phyloP scores from a whole-genome alignment of 2,329 filamentous ascomycete species.

The Plenodomus tracheiphilus region DNA sequence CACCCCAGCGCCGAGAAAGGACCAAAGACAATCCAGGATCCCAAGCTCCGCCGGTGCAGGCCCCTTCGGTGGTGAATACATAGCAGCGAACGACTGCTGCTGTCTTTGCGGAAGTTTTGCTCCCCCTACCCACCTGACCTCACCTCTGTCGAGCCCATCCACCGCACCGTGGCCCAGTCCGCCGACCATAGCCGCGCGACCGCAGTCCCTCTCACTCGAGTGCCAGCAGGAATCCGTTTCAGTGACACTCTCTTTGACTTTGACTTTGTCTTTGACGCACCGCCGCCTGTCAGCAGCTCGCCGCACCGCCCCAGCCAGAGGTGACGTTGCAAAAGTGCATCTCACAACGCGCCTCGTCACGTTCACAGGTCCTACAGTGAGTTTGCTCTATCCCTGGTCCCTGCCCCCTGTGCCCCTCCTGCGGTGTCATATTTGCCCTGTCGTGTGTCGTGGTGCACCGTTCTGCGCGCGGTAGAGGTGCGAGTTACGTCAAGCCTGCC shows the following conservation, averaged over 20 bases:
- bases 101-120: conserved; percentile 22
- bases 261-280: conserved; percentile 12
- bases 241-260: conserved; percentile 28
- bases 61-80: no score
- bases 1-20: conserved; percentile 35
- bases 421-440: not conserved
- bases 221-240: no score
- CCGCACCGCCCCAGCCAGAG: no score
- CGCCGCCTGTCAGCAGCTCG: conserved; percentile 4
- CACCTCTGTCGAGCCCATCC: conserved; percentile 7
- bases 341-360: conserved; percentile 8
- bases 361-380: conserved; percentile 14
- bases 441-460: conserved; percentile 1
- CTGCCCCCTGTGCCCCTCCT: conserved; percentile 1
- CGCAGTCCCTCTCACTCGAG: no score
- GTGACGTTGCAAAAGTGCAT: no score
- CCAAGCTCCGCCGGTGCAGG: conserved; percentile 14
- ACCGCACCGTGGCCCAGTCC: not conserved
- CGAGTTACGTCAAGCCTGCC: not conserved
- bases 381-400: conserved; percentile 5
- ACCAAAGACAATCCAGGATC: conserved; percentile 29
- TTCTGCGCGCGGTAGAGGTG: not conserved
- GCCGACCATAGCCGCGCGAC: not conserved
- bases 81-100: conserved; percentile 16
- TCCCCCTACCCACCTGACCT: conserved; percentile 4